Percentiles rank a stretch among this genome's conserved stretches.
These are phyloP conservation scores for Metroxylon sagu DNA, from an alignment of 176 grass and related monocot species.

Conservation along the genomic window DNA sequence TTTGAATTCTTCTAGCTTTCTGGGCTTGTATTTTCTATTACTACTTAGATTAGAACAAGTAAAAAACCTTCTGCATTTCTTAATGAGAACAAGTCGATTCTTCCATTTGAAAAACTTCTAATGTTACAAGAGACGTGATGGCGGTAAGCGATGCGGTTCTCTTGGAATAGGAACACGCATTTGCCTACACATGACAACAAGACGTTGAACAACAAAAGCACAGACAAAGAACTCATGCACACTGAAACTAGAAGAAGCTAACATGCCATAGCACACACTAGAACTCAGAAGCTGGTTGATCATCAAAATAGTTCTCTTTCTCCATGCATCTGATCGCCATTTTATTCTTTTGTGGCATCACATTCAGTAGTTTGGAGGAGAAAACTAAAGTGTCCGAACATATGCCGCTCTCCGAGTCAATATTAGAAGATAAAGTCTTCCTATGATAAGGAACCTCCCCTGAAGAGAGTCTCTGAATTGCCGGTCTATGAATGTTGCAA, in stretches of 20 bases:
- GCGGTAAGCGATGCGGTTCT: background rate
- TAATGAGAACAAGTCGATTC: too few species aligned
- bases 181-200: slow-evolving; percentile 29
- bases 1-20: too few species aligned
- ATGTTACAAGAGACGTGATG: slow-evolving; percentile 44
- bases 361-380: slow-evolving; percentile 1
- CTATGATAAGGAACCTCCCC: slow-evolving; percentile 27
- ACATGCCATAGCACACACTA: slow-evolving; percentile 8
- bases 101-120: slow-evolving; percentile 23
- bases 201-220: slow-evolving; percentile 36
- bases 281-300: too few species aligned
- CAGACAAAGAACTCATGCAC: slow-evolving; percentile 7
- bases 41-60: too few species aligned
- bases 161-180: background rate
- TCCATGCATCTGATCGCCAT: background rate
- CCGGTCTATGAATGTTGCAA: slow-evolving; percentile 10
- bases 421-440: slow-evolving; percentile 19
- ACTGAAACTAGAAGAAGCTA: slow-evolving; percentile 21
- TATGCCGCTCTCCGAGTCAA: slow-evolving; percentile 30
- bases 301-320: too few species aligned
- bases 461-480: slow-evolving; percentile 1
- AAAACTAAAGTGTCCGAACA: background rate
- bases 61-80: too few species aligned
- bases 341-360: background rate
- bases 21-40: too few species aligned